Percentiles rank a stretch among this genome's conserved stretches.
Conservation (phyloP, 2,329 filamentous ascomycete genomes). For the Ophiocordyceps camponoti-leonardi region DNA sequence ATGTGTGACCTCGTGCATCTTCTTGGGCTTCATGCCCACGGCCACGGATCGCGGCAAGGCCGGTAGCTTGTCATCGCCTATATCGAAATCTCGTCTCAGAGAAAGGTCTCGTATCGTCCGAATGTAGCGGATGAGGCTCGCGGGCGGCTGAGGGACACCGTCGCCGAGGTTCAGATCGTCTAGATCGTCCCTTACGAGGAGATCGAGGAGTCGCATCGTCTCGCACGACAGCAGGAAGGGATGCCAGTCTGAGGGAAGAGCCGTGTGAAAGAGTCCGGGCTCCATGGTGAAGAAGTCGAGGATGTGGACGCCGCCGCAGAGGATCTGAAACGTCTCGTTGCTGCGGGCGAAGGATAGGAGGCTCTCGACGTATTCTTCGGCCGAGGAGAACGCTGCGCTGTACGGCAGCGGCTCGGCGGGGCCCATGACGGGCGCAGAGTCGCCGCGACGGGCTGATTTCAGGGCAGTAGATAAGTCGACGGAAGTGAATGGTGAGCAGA, state of each 20-base stretch:
- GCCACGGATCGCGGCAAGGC: constrained; percentile 54
- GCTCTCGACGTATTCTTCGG: constrained; percentile 63
- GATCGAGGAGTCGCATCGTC: constrained; percentile 60
- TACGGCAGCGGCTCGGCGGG: constrained; percentile 47
- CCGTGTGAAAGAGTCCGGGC: constrained; percentile 62
- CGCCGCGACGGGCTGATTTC: too few relatives aligned
- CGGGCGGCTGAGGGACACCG: constrained; percentile 20
- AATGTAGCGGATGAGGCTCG: constrained; percentile 55
- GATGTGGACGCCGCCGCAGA: constrained; percentile 96
- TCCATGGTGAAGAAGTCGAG: constrained; percentile 86
- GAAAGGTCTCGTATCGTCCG: constrained; percentile 51
- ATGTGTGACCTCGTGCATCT: constrained; percentile 80
- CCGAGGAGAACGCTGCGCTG: constrained; percentile 47
- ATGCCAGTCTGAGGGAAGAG: constrained; percentile 69
- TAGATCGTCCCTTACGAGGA: constrained; percentile 66
- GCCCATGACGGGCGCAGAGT: constrained; percentile 18
- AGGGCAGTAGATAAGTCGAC: too few relatives aligned
- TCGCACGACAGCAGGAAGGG: constrained; percentile 54
- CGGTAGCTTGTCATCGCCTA: constrained; percentile 28
- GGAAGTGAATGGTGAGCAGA: too few relatives aligned
- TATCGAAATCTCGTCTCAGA: constrained; percentile 49
- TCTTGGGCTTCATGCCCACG: constrained; percentile 91
- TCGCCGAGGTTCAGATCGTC: constrained; percentile 14
- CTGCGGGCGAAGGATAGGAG: constrained; percentile 61
- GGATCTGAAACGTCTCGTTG: constrained; percentile 61